Percentiles rank a stretch among this genome's conserved stretches.
Evolutionary conservation across 345 rosid species (phyloP).

Genomic region (Eucalyptus leucophloia): DNA sequence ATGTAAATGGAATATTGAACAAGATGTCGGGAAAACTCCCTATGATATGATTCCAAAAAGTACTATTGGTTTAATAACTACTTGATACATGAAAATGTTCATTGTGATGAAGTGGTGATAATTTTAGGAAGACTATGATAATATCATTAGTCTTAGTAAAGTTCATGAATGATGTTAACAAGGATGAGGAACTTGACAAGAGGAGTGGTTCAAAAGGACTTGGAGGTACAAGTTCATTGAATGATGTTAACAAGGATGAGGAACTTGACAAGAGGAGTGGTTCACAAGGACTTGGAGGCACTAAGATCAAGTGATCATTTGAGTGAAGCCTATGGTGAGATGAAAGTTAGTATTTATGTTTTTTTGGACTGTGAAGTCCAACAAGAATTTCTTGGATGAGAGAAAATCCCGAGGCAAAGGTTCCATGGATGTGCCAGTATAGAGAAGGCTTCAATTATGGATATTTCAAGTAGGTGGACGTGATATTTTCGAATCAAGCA

Average conservation of each 20-base stretch:
- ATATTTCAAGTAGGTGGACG: neutral
- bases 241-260: no score
- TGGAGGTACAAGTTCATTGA: neutral
- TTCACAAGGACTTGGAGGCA: neutral
- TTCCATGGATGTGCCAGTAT: neutral
- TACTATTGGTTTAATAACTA: no score
- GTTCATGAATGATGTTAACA: neutral
- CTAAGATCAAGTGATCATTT: neutral
- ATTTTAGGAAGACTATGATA: neutral
- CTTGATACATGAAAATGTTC: neutral
- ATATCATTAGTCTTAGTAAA: neutral
- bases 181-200: neutral
- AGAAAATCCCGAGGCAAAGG: neutral
- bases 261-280: no score
- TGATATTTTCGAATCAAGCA: no score
- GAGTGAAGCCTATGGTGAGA: neutral
- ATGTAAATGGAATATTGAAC: neutral
- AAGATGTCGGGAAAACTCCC: neutral
- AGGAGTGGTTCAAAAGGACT: neutral
- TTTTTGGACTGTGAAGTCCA: neutral
- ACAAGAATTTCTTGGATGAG: neutral
- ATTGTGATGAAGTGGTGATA: neutral
- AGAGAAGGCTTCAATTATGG: neutral
- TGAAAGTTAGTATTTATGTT: no score
- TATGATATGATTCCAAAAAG: neutral